Evolutionary conservation across 176 grass and related monocot species (phyloP), one percentile per base, ranked within the genome.

Genomic region (Thinopyrum elongatum): DNA sequence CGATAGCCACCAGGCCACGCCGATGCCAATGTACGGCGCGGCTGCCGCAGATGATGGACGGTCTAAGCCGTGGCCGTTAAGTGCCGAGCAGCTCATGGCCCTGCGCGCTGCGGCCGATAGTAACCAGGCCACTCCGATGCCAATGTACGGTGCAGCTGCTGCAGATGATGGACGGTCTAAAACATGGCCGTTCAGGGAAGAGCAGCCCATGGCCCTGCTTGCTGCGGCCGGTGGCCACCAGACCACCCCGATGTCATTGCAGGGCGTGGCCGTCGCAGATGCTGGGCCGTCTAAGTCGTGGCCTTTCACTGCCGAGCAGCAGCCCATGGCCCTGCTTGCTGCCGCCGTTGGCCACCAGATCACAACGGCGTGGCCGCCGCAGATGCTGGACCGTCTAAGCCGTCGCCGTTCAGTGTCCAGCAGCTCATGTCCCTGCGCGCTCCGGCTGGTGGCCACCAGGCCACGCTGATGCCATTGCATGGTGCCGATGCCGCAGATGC

Each of bases 141-240:
- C 53, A 8, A 0, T 1, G 53, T 3, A 22, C 2, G 19, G 53
- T 7, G 7, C 0, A 19, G 53, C 53, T 0, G 17, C 53, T 0
- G 1, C 53, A 58, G 53, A 22, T 3, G 53, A 0, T 57, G 19
- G 53, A 57, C 19, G 0, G 19, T 22, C 53, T 57, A 57, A 19
- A 0, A 7, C 53, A 8, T 8, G 53, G 6, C 53, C 53, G 7
- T 57, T 57, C 17, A 57, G 19, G 2, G 6, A 6, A 1, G 51
- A 57, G 17, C 51, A 21, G 51, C 51, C 17, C 51, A 8, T 57
- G 51, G 0, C 51, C 17, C 6, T 57, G 51, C 51, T 2, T 8
- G 51, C 51, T 21, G 51, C 51, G 6, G 16, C 51, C 17, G 51
- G 7, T 21, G 17, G 51, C 51, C 51, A 55, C 51, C 51, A 19